A percentile compares a stretch with the other conserved stretches of the same genome.
These are phyloP conservation scores for Orbilia javanica DNA, from an alignment of 2,329 filamentous ascomycete species.

Conservation along the genomic window DNA sequence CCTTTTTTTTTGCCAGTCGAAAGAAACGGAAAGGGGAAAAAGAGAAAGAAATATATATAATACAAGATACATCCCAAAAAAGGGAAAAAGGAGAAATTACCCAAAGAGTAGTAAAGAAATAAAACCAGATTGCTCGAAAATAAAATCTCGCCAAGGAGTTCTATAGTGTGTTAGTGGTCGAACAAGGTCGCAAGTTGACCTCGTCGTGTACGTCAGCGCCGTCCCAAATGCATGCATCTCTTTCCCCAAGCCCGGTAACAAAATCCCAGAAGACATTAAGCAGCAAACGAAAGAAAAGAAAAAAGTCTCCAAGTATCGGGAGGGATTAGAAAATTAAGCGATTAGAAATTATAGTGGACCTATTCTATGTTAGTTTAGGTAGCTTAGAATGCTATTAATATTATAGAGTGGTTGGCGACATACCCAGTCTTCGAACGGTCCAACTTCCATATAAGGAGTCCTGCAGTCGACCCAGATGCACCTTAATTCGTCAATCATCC, in stretches of 20 bases:
- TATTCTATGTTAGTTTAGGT: conserved; percentile 12
- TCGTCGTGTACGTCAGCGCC: neutral
- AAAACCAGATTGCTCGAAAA: neutral
- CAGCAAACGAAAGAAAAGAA: neutral
- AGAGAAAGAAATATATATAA: neutral
- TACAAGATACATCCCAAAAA: neutral
- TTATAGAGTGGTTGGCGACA: neutral
- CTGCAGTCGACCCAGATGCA: conserved; percentile 61
- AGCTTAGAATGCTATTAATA: too few relatives aligned
- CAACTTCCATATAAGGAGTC: conserved; percentile 60
- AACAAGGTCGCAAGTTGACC: neutral
- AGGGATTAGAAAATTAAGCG: neutral
- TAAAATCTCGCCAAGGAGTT: too few relatives aligned
- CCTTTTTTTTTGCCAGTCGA: too few relatives aligned
- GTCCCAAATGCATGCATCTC: neutral
- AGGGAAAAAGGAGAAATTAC: too few relatives aligned
- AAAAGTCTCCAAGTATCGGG: neutral
- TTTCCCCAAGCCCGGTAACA: neutral
- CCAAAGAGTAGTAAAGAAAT: too few relatives aligned
- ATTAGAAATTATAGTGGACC: conserved; percentile 57
- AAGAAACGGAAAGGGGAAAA: too few relatives aligned
- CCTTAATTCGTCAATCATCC: conserved; percentile 61
- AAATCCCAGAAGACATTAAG: neutral
- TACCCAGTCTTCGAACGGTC: conserved; percentile 60
- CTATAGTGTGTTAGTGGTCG: too few relatives aligned